phyloP scores from a whole-genome alignment of 192 early-diverging fungal species.

The Lobosporangium transversale region DNA sequence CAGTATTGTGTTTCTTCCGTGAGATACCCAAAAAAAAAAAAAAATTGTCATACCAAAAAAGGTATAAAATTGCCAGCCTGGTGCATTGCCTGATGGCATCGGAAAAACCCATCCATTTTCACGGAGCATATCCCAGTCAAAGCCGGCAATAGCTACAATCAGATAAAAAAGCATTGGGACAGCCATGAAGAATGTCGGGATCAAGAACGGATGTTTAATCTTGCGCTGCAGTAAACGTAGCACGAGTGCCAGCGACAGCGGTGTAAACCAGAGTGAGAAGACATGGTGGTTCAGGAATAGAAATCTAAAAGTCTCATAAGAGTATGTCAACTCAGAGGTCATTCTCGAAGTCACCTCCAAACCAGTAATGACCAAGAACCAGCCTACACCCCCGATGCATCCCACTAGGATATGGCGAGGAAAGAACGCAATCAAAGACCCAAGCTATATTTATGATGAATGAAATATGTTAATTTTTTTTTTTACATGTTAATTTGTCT shows the following conservation, averaged over 20 bases:
- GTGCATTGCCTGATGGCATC: slow-evolving; percentile 73
- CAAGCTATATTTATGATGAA: slow-evolving; percentile 60
- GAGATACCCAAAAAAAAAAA: neutral
- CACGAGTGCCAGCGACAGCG: slow-evolving; percentile 70
- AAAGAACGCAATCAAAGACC: slow-evolving; percentile 83
- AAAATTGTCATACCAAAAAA: slow-evolving; percentile 62
- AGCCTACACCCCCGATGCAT: slow-evolving; percentile 95
- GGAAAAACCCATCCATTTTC: slow-evolving; percentile 86
- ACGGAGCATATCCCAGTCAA: slow-evolving; percentile 74
- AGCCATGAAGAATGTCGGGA: slow-evolving; percentile 88
- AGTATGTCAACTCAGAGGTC: slow-evolving; percentile 56
- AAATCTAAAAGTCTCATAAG: slow-evolving; percentile 64
- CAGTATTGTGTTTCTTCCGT: neutral
- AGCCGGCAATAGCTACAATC: slow-evolving; percentile 65
- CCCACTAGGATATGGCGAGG: slow-evolving; percentile 95
- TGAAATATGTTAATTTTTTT: no score
- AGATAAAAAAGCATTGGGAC: slow-evolving; percentile 84
- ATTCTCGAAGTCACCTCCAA: slow-evolving; percentile 79
- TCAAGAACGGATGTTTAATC: slow-evolving; percentile 82
- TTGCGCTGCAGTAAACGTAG: slow-evolving; percentile 77
- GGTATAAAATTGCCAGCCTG: slow-evolving; percentile 91
- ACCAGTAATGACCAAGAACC: slow-evolving; percentile 92
- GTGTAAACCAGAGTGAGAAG: slow-evolving; percentile 84
- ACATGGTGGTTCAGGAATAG: slow-evolving; percentile 72
- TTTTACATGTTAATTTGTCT: no score